Evolutionary conservation across 805 yeast genomes (phyloP), one percentile per base, ranked within the genome.

Genomic region (Saccharomyces mikatae): DNA sequence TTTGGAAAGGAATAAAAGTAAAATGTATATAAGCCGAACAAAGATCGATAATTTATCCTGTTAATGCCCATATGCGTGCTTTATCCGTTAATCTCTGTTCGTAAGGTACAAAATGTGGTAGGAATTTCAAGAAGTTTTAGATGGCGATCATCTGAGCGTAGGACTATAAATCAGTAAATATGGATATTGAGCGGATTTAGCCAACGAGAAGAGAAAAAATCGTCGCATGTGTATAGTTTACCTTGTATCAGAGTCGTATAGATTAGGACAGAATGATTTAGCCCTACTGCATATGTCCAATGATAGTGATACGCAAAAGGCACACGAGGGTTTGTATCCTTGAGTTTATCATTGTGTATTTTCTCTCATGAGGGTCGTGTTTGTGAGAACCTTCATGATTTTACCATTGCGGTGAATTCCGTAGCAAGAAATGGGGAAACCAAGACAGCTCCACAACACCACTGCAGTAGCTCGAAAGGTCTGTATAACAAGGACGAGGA

Each of bases 331-430:
- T 74, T 80, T 51, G 73, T 74, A 1, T 81, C 81, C 62, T 57
- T 79, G 2, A 78, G 73, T 69, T 5, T 79, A 82, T 62, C 79
- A 79, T 0, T 75, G 78, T 62, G 74, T 72, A 0, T 58, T 76
- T 54, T 72, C 72, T 3, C 62, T 56, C n/a, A 29, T 13, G 31
- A 6, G 13, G 13, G 11, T 29, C 65, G 66, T 27, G 60, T 72
- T 22, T 57, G 76, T 6, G 27, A 30, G 0, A 70, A 58, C 49
- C 54, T 52, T 0, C 49, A 54, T 4, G n/a, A 26, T 4, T 75
- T 76, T 54, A 58, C 79, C 1, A 70, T 82, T 4, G 69, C 71
- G 1, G 64, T 78, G 5, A 73, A 73, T 48, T 9, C 52, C 49
- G 1, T 53, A 53, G 2, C 59, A 68, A 3, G 71, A 66, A 13